Evolutionary conservation across 2,329 filamentous ascomycete genomes (phyloP).

Genomic region (Huntiella decipiens): DNA sequence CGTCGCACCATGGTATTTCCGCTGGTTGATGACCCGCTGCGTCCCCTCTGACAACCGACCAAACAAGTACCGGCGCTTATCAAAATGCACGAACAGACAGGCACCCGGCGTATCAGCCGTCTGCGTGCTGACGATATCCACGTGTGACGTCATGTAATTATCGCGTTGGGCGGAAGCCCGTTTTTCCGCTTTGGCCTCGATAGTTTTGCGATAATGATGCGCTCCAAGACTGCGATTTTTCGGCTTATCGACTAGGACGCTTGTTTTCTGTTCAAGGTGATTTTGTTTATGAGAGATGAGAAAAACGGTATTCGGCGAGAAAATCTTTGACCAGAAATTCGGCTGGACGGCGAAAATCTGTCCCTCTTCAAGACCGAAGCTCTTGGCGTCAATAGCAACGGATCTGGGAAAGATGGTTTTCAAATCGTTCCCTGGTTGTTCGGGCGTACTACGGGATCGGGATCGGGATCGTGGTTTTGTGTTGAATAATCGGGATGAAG

Average conservation of each 20-base stretch:
- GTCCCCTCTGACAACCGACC: conserved; percentile 69
- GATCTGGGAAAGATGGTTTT: neutral
- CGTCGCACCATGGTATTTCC: conserved; percentile 43
- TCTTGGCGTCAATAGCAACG: conserved; percentile 4
- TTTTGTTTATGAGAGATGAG: conserved; percentile 5
- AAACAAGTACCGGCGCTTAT: conserved; percentile 67
- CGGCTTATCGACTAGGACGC: neutral
- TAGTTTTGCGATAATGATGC: neutral
- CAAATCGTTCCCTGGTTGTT: neutral
- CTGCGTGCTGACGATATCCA: conserved; percentile 63
- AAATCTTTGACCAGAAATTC: conserved; percentile 4
- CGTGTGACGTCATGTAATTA: conserved; percentile 45
- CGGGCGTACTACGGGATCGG: too few species aligned
- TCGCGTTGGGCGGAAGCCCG: conserved; percentile 5
- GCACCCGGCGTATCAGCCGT: conserved; percentile 78
- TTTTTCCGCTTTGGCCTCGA: neutral
- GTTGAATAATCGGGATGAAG: neutral
- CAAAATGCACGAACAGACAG: conserved; percentile 58
- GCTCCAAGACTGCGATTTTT: neutral
- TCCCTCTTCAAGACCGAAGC: conserved; percentile 2
- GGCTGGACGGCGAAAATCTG: conserved; percentile 9
- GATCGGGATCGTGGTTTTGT: neutral
- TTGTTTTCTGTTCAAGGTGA: neutral
- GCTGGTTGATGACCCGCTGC: conserved; percentile 56
- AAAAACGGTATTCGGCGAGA: conserved; percentile 10